phyloP scores from a whole-genome alignment of 345 rosid species.

The Eucalyptus sideroxylon region DNA sequence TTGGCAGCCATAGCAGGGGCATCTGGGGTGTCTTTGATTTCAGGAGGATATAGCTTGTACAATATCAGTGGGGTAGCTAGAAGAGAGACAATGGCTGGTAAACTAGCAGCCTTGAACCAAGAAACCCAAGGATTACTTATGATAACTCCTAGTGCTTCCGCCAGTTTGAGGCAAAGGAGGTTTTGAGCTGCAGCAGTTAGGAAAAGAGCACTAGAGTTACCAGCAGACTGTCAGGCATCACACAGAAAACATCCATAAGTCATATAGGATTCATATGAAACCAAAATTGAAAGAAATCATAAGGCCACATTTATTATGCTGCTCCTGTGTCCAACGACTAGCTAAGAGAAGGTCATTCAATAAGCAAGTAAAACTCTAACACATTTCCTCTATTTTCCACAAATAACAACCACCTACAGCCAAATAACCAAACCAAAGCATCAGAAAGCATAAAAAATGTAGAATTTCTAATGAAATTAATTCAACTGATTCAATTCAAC shows the following conservation, averaged over 20 bases:
- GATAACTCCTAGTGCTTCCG: slow-evolving; percentile 86
- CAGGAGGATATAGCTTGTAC: slow-evolving; percentile 91
- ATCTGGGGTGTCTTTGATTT: slow-evolving; percentile 84
- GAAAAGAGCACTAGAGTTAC: slow-evolving; percentile 93
- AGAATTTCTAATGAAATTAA: background rate
- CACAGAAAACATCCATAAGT: slow-evolving; percentile 6
- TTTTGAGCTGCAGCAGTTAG: slow-evolving; percentile 97
- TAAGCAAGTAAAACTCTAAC: background rate
- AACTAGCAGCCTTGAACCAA: slow-evolving; percentile 93
- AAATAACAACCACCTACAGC: background rate
- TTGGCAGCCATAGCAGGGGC: slow-evolving; percentile 89
- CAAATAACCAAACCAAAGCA: background rate
- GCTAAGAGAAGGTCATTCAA: background rate
- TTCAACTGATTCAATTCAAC: background rate
- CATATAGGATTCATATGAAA: background rate
- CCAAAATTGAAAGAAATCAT: background rate
- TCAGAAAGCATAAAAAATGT: background rate
- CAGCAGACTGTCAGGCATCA: slow-evolving; percentile 51
- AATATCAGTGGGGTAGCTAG: slow-evolving; percentile 69
- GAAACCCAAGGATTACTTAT: slow-evolving; percentile 83
- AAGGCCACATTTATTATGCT: background rate
- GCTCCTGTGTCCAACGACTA: background rate
- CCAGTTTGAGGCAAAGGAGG: slow-evolving; percentile 83
- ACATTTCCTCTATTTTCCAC: background rate
- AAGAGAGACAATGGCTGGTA: slow-evolving; percentile 68